phyloP scores from a whole-genome alignment of 2,329 filamentous ascomycete genomes.

The Fusarium heterosporum region DNA sequence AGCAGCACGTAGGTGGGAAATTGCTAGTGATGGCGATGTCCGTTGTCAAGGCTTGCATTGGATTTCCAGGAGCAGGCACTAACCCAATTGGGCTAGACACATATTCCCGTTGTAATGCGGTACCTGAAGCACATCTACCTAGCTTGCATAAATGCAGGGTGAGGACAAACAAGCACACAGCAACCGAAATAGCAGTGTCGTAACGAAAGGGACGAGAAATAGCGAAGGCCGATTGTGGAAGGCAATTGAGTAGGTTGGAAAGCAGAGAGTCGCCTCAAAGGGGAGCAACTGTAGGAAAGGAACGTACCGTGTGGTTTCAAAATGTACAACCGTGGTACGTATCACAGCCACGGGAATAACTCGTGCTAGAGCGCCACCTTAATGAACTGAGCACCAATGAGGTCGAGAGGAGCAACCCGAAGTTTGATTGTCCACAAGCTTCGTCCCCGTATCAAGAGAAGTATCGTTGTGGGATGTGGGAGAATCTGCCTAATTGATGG shows the following conservation, averaged over 20 bases:
- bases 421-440: conserved; percentile 40
- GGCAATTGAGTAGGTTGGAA: conserved; percentile 4
- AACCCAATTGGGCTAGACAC: conserved; percentile 40
- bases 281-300: conserved; percentile 7
- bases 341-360: conserved; percentile 39
- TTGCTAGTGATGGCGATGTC: conserved; percentile 51
- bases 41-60: conserved; percentile 42
- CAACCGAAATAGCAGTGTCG: conserved; percentile 23
- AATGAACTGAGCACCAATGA: conserved; percentile 43
- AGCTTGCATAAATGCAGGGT: conserved; percentile 25
- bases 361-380: conserved; percentile 41
- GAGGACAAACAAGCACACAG: conserved; percentile 21
- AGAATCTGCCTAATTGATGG: conserved; percentile 10
- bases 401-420: conserved; percentile 22
- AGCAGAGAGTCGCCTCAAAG: conserved; percentile 2
- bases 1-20: conserved; percentile 52
- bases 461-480: conserved; percentile 19
- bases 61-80: conserved; percentile 37
- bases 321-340: conserved; percentile 35
- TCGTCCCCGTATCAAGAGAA: conserved; percentile 34
- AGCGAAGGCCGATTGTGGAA: neutral
- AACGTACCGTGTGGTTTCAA: conserved; percentile 31
- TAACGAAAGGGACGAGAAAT: neutral
- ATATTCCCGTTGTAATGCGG: conserved; percentile 33
- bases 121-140: conserved; percentile 43